A percentile compares a stretch with the other conserved stretches of the same genome.
phyloP scores from a whole-genome alignment of 2,329 filamentous ascomycete species.

The Neopestalotiopsis clavispora region DNA sequence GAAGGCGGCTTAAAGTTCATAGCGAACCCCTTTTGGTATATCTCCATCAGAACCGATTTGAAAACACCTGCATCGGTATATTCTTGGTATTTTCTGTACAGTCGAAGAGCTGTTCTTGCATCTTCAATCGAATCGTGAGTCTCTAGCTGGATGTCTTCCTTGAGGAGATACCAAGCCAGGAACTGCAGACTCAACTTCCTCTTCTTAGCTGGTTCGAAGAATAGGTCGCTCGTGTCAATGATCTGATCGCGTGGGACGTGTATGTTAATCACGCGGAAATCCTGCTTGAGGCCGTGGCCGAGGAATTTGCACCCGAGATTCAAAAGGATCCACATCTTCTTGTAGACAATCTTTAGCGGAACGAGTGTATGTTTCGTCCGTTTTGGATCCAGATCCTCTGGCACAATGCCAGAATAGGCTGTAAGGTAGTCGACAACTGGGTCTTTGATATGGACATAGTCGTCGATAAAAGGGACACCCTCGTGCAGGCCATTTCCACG shows the following conservation, averaged over 20 bases:
- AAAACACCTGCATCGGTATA: constrained; percentile 85
- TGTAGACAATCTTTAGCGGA: constrained; percentile 89
- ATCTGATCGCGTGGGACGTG: constrained; percentile 89
- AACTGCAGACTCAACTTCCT: constrained; percentile 92
- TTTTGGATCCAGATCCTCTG: constrained; percentile 78
- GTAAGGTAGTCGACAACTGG: constrained; percentile 95
- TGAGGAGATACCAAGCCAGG: constrained; percentile 87
- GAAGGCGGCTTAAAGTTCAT: constrained; percentile 61
- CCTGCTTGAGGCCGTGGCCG: constrained; percentile 90
- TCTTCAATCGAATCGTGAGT: constrained; percentile 97
- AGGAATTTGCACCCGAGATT: constrained; percentile 95
- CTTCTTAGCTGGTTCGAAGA: constrained; percentile 79
- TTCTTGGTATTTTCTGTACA: constrained; percentile 90
- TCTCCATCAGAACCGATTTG: constrained; percentile 82
- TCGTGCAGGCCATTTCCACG: constrained; percentile 79
- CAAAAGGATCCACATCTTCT: constrained; percentile 95
- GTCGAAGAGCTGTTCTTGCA: constrained; percentile 83
- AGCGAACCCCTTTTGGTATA: constrained; percentile 72
- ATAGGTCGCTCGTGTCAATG: constrained; percentile 92
- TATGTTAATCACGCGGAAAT: constrained; percentile 98
- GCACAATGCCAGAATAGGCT: constrained; percentile 87
- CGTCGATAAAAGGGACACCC: constrained; percentile 90
- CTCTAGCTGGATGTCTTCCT: constrained; percentile 91
- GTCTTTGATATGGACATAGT: constrained; percentile 92
- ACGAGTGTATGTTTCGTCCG: constrained; percentile 84